Evolutionary conservation across 352 stramenopile species (phyloP).

Genomic region (Plasmopara viticola): DNA sequence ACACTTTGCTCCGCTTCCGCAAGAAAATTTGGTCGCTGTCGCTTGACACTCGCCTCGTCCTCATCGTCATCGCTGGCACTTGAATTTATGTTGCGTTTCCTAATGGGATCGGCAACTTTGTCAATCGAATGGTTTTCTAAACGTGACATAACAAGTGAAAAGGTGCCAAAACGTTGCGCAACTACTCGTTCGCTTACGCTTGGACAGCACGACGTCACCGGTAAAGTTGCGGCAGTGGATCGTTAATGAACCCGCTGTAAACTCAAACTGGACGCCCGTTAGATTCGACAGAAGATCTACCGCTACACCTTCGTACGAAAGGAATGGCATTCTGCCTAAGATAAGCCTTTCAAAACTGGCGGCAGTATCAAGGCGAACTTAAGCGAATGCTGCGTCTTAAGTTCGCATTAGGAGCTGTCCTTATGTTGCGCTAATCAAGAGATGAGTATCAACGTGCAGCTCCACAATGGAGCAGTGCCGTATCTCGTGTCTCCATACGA

Average conservation of each 20-base stretch:
- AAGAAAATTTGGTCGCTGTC: conserved; percentile 50
- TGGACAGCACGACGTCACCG: conserved; percentile 58
- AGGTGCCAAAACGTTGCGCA: neutral
- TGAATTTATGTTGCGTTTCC: conserved; percentile 48
- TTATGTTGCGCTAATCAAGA: neutral
- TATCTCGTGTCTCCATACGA: conserved; percentile 78
- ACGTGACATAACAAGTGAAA: neutral
- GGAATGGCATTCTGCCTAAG: conserved; percentile 38
- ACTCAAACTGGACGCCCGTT: conserved; percentile 60
- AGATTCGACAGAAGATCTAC: conserved; percentile 61
- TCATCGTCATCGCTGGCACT: conserved; percentile 37
- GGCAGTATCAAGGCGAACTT: conserved; percentile 2
- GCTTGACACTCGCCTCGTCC: conserved; percentile 31
- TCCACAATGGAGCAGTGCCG: conserved; percentile 52
- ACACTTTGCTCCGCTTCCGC: conserved; percentile 55
- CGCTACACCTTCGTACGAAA: conserved; percentile 73
- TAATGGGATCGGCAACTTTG: conserved; percentile 17
- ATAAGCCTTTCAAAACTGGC: neutral
- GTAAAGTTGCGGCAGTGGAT: conserved; percentile 76
- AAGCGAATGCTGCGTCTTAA: neutral
- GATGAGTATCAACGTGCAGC: conserved; percentile 77
- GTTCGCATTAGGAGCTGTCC: neutral
- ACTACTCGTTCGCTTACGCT: conserved; percentile 22
- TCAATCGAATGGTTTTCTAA: conserved; percentile 8
- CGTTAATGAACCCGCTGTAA: conserved; percentile 44